Evolutionary conservation across 2,329 filamentous ascomycete genomes (phyloP).

Genomic region (Tolypocladium paradoxum): DNA sequence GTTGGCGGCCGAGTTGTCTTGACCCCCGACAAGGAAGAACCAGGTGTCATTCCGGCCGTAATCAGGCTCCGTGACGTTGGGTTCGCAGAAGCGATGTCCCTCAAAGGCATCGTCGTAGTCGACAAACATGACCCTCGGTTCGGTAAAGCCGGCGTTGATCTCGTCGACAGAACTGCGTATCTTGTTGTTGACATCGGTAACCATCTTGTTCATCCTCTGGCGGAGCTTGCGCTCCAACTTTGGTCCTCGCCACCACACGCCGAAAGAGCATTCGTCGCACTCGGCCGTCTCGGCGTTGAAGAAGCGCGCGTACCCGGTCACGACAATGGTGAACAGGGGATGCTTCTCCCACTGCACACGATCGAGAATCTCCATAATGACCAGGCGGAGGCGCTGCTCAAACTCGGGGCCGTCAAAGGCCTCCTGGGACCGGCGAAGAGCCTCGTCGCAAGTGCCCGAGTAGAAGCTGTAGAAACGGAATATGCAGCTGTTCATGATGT

Average conservation of each 20-base stretch:
- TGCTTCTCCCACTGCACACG: constrained; percentile 32
- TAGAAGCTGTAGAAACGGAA: constrained; percentile 39
- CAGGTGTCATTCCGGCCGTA: constrained; percentile 31
- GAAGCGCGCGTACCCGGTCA: constrained; percentile 37
- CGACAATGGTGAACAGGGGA: constrained; percentile 29
- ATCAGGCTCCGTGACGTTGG: constrained; percentile 29
- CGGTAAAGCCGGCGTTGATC: constrained; percentile 26
- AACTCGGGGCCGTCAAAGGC: constrained; percentile 24
- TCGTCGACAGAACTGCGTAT: constrained; percentile 22
- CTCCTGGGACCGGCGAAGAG: constrained; percentile 22
- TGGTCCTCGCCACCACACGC: constrained; percentile 33
- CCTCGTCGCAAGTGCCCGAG: constrained; percentile 32
- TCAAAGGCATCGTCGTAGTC: constrained; percentile 33
- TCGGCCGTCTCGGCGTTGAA: constrained; percentile 32
- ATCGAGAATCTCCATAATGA: constrained; percentile 33
- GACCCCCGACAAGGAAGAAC: constrained; percentile 37
- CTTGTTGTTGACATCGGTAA: constrained; percentile 29
- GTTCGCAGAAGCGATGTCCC: constrained; percentile 34
- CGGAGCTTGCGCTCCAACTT: constrained; percentile 28
- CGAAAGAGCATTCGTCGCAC: constrained; percentile 33
- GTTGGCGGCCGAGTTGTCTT: constrained; percentile 21
- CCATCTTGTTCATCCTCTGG: constrained; percentile 32
- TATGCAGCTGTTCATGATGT: constrained; percentile 38
- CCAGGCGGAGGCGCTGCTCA: constrained; percentile 25
- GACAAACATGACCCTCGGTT: constrained; percentile 29